Base-by-base conservation (phyloP, 192 early-diverging fungal species). In the Linnemannia hyalina region DNA sequence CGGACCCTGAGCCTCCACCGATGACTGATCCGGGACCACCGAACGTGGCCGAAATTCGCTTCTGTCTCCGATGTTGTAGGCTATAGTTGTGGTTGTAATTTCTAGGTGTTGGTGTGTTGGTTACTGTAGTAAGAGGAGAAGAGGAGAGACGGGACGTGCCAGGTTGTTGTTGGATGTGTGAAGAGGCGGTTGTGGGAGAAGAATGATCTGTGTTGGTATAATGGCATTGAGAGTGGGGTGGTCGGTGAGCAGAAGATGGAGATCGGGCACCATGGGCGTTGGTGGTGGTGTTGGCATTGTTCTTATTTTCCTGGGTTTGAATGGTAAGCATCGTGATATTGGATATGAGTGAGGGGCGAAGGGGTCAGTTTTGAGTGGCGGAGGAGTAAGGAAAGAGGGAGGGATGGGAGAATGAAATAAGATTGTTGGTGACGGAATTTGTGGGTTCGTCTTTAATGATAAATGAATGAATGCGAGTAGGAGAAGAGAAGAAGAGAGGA, bases 11-110 rank as follows among this genome's bases (percentile, higher is more conserved):
- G 29, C 72, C 60, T n/a, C 76, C 76, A n/a, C 75, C 71, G 6
- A 75, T 76, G 16, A 73, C 42, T 2, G 83, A 85, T 20, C 83
- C 83, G 16, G 83, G 41, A 20, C 83, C 83, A 44, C 83, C 83
- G 74, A 85, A 85, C 23, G 83, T 85, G 60, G 70, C 32, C n/a
- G 83, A 85, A 18, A 85, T 73, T 23, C 83, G 32, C 32, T 70
- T 75, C 29, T 78, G 54, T 22, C 74, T 46, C 32, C 75, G 16
- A 16, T 52, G 16, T 18, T 52, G 49, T 52, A 18, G 23, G 49
- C 40, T 41, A 10, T 18, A 16, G 20, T 32, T 60, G 10, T 29
- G 32, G 16, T 47, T 22, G 35, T 77, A 8, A 40, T 7, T 42
- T 20, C 20, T 32, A 70, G 69, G 18, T 38, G 68, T 38, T 9